Conservation (phyloP, 148 eudicot genomes). For the Cornus florida region DNA sequence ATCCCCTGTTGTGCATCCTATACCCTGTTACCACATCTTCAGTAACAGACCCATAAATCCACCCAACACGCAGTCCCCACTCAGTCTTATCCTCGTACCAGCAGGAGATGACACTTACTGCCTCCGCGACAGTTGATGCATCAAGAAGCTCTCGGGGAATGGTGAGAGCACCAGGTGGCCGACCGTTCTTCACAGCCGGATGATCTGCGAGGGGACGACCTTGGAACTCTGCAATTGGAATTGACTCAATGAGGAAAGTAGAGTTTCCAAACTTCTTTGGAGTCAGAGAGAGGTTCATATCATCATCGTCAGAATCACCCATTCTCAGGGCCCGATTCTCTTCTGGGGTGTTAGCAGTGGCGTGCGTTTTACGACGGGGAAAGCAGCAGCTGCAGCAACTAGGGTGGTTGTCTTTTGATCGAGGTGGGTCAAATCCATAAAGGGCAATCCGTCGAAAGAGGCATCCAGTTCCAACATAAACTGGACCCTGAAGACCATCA, state of each 20-base stretch:
- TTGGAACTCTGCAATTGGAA: conserved; percentile 88
- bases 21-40: conserved; percentile 96
- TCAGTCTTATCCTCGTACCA: conserved; percentile 97
- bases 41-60: conserved; percentile 97
- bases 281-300: conserved; percentile 56
- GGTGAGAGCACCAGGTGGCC: conserved; percentile 88
- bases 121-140: conserved; percentile 89
- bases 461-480: conserved; percentile 92
- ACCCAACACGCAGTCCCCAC: conserved; percentile 89
- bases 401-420: conserved; percentile 54
- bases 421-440: conserved; percentile 91
- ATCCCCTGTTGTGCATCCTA: conserved; percentile 92
- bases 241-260: conserved; percentile 67
- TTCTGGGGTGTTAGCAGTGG: conserved; percentile 36
- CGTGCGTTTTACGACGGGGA: conserved; percentile 37
- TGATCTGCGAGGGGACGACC: conserved; percentile 94
- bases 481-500: conserved; percentile 93
- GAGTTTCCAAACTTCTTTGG: conserved; percentile 91
- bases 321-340: conserved; percentile 57
- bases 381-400: conserved; percentile 63
- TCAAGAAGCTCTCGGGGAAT: conserved; percentile 83
- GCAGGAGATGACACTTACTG: conserved; percentile 82
- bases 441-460: conserved; percentile 83
- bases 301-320: conserved; percentile 74
- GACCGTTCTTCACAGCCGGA: conserved; percentile 79